Percentiles rank a stretch among this genome's conserved stretches.
Evolutionary conservation across 1,284 basidiomycete species (phyloP).

Genomic region (Cystobasidiaceae sp.): DNA sequence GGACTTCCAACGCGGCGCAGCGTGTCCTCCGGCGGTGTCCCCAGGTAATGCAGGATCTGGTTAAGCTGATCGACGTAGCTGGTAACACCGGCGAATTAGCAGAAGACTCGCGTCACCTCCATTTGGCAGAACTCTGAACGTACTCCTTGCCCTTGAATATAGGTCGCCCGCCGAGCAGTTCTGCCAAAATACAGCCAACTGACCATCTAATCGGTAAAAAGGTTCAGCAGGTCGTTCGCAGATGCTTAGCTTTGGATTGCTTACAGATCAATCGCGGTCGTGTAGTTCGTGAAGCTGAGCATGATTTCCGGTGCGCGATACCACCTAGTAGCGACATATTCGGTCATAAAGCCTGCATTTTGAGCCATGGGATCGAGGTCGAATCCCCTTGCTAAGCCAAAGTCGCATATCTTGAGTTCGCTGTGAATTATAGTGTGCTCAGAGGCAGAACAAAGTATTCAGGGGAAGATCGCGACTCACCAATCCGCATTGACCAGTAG

Average conservation of each 20-base stretch:
- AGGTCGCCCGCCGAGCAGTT: constrained; percentile 90
- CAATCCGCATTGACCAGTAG: constrained; percentile 82
- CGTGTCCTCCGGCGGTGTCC: constrained; percentile 94
- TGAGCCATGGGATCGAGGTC: constrained; percentile 55
- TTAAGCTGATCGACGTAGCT: constrained; percentile 94
- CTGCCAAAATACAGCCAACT: constrained; percentile 95
- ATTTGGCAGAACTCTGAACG: too few relatives aligned
- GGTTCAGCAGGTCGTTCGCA: too few relatives aligned
- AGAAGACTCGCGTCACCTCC: too few relatives aligned
- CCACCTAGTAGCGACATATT: constrained; percentile 81
- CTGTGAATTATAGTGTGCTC: not conserved
- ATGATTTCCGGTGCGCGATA: constrained; percentile 96
- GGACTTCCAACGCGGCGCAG: constrained; percentile 84
- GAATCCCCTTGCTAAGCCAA: constrained; percentile 93
- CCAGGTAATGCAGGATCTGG: constrained; percentile 94
- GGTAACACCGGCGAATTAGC: too few relatives aligned
- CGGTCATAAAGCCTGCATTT: constrained; percentile 86
- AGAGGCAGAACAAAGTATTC: too few relatives aligned
- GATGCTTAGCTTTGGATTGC: constrained; percentile 25
- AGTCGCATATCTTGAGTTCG: constrained; percentile 79
- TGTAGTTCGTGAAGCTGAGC: constrained; percentile 89
- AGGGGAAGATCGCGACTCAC: too few relatives aligned
- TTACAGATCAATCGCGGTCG: constrained; percentile 49
- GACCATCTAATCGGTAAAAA: constrained; percentile 49
- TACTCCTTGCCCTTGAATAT: constrained; percentile 98